Evolutionary conservation across 1,284 basidiomycete genomes (phyloP), one percentile per base, ranked within the genome.

Genomic region (Ustilago tritici): DNA sequence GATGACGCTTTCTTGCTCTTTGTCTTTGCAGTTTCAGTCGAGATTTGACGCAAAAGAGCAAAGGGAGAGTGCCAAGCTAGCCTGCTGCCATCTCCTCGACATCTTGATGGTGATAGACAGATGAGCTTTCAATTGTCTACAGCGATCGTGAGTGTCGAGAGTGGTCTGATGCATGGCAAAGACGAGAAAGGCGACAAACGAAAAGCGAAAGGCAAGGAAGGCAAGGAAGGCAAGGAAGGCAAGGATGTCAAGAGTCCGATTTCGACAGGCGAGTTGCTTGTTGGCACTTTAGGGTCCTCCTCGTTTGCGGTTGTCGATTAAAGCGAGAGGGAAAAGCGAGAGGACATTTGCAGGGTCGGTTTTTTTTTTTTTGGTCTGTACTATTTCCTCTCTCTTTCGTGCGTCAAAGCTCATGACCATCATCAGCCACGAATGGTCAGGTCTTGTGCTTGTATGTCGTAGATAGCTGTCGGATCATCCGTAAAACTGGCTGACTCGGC

Each of bases 1-100:
- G 35, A 54, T 54, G 52, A 54, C 52, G 52, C 34, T 36, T 5
- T 19, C 5, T 8, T 54, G 34, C 52, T 54, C 17, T 54, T 31
- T 28, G 23, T 28, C 23, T 28, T 28, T 28, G 23, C 52, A 36
- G 10, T 54, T 14, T 50, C 9, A 32, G 4, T 40, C 38, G 38
- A 28, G 23, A 28, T 28, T 28, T 28, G 23, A 28, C 3, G 23
- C 23, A 28, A 28, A 28, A 28, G 23, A 28, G 23, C 23, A 28
- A 28, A 28, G 3, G 23, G 23, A 28, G 23, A 28, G 23, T 28
- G 19, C 19, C 11, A 46, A 17, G 40, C 40, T 11, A 12, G 17
- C 11, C 40, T 41, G 40, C 14, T 41, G 15, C 40, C 40, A 3
- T 15, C n/a, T 19, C 43, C 17, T 41, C 14, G 1, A 41, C 11